phyloP scores from a whole-genome alignment of 176 grass and related monocot species.

The Raddia guianensis region DNA sequence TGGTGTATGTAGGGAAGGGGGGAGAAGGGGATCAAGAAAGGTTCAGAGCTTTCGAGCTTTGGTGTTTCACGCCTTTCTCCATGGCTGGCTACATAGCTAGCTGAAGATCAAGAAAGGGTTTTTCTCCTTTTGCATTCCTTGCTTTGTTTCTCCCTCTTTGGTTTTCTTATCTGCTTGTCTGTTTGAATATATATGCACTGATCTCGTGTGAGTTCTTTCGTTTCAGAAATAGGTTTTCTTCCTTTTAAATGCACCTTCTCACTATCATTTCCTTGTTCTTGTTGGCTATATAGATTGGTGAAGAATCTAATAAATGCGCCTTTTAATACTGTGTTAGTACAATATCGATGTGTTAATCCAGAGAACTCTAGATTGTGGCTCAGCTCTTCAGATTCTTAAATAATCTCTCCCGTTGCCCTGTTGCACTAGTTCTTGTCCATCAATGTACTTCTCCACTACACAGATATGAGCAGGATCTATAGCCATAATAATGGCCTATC shows the following conservation, averaged over 20 bases:
- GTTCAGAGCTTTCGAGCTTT: neutral
- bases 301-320: slow-evolving; percentile 4
- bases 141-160: neutral
- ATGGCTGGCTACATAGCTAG: neutral
- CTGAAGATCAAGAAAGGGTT: neutral
- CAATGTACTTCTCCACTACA: slow-evolving; percentile 18
- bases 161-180: neutral
- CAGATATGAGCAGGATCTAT: slow-evolving; percentile 35
- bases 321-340: neutral
- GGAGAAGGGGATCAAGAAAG: neutral
- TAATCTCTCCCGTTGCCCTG: neutral
- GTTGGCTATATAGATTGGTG: neutral
- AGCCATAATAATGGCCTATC: slow-evolving; percentile 4
- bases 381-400: neutral
- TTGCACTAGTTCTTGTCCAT: neutral
- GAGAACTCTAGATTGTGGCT: neutral
- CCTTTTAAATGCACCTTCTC: neutral
- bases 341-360: slow-evolving; percentile 6
- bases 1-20: slow-evolving; percentile 22
- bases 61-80: neutral
- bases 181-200: neutral
- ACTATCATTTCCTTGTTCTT: neutral
- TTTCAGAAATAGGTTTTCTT: neutral
- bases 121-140: slow-evolving; percentile 4
- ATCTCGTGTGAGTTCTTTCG: neutral